These are phyloP conservation scores for Farysia itapuensis DNA, from an alignment of 1,284 basidiomycete genomes.

Conservation along the genomic window DNA sequence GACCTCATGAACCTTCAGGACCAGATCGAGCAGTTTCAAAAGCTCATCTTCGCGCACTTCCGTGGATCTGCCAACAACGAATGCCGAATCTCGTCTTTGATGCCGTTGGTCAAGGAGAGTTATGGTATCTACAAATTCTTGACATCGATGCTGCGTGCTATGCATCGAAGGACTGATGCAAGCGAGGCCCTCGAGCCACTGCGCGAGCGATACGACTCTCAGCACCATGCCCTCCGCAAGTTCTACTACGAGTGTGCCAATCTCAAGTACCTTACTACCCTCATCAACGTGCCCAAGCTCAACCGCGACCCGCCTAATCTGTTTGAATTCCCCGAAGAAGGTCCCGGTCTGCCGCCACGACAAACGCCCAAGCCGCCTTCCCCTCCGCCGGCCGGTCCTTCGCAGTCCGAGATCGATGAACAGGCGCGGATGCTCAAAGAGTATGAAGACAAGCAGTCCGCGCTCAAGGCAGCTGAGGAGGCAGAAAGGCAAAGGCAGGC, in stretches of 20 bases:
- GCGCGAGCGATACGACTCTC: slow-evolving; percentile 55
- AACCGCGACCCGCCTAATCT: slow-evolving; percentile 59
- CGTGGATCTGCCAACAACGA: slow-evolving; percentile 55
- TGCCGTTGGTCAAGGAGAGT: slow-evolving; percentile 59
- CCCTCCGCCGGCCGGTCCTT: slow-evolving; percentile 43
- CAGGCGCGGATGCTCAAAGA: slow-evolving; percentile 93
- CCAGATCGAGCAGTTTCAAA: slow-evolving; percentile 59
- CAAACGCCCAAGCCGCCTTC: slow-evolving; percentile 43
- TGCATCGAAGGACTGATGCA: slow-evolving; percentile 59
- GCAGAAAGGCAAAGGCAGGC: slow-evolving; percentile 77
- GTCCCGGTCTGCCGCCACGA: slow-evolving; percentile 45
- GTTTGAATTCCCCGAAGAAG: slow-evolving; percentile 56
- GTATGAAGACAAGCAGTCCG: slow-evolving; percentile 92
- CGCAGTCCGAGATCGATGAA: slow-evolving; percentile 74
- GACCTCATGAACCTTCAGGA: slow-evolving; percentile 60
- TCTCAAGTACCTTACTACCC: slow-evolving; percentile 57
- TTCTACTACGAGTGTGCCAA: slow-evolving; percentile 60
- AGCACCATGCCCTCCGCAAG: slow-evolving; percentile 55
- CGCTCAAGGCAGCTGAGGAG: slow-evolving; percentile 76
- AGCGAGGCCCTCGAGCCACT: slow-evolving; percentile 57
- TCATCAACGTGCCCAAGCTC: slow-evolving; percentile 60
- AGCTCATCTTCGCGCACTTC: slow-evolving; percentile 58
- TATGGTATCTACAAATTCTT: slow-evolving; percentile 60
- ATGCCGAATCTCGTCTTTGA: slow-evolving; percentile 58
- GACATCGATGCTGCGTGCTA: slow-evolving; percentile 59